phyloP scores from a whole-genome alignment of 1,284 basidiomycete species.

The Marasmius sp. region DNA sequence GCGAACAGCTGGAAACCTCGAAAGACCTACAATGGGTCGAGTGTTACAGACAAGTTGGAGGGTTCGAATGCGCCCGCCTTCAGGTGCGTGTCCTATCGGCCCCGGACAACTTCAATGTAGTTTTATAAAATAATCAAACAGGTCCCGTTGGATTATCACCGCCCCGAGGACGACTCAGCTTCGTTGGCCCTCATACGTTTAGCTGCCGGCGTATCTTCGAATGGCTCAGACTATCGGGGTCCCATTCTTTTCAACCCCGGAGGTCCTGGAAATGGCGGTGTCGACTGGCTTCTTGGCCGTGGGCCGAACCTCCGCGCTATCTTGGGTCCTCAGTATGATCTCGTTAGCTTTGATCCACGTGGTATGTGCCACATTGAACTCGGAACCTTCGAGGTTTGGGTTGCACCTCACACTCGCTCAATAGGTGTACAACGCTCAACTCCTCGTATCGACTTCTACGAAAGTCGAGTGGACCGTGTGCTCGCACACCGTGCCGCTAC shows the following conservation, averaged over 20 bases:
- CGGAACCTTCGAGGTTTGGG: background rate
- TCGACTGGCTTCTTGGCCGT: constrained; percentile 16
- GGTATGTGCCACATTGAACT: constrained; percentile 13
- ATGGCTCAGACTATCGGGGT: constrained; percentile 36
- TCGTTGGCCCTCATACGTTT: constrained; percentile 37
- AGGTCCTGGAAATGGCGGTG: constrained; percentile 36
- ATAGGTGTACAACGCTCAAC: constrained; percentile 33
- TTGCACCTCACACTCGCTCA: constrained; percentile 11
- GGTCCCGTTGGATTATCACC: background rate
- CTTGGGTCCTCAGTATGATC: constrained; percentile 44
- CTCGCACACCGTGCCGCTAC: constrained; percentile 24
- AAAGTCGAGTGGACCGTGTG: constrained; percentile 27
- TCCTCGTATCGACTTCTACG: constrained; percentile 33
- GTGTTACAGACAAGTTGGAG: constrained; percentile 2
- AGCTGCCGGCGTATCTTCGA: constrained; percentile 19
- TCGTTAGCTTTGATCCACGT: constrained; percentile 52
- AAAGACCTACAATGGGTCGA: constrained; percentile 9
- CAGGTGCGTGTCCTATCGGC: background rate
- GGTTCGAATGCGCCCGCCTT: constrained; percentile 12
- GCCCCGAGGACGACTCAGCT: constrained; percentile 17
- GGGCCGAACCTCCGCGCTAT: constrained; percentile 32
- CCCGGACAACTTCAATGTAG: too few species aligned
- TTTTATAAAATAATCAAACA: background rate
- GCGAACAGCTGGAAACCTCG: background rate
- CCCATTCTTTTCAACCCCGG: constrained; percentile 53